Percentiles rank a stretch among this genome's conserved stretches.
Conservation (phyloP, 257 asterid genomes). For the Nicotiana otophora region DNA sequence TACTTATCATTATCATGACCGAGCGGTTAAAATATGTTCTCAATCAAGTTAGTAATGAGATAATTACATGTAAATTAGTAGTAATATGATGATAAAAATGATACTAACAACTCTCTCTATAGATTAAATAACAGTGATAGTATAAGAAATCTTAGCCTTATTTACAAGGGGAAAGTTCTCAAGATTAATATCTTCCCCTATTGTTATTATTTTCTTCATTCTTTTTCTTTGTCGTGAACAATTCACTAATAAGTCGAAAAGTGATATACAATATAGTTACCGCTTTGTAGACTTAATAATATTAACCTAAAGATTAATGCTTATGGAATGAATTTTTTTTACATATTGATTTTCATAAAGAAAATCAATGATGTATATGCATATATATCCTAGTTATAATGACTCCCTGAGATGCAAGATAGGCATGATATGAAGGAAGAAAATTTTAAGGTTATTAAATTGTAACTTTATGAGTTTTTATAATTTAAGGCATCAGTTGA, state of each 20-base stretch:
- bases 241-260: background rate
- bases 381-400: background rate
- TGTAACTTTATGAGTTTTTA: no score
- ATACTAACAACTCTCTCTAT: no score
- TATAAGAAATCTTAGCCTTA: no score
- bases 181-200: background rate
- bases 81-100: no score
- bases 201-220: background rate
- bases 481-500: background rate
- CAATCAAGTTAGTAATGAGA: no score
- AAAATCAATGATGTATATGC: background rate
- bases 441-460: no score
- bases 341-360: background rate
- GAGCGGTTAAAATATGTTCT: background rate
- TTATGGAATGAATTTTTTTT: background rate
- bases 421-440: no score
- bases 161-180: background rate
- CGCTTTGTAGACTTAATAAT: background rate
- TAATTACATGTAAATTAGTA: no score
- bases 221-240: background rate
- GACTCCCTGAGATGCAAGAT: no score
- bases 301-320: background rate
- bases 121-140: no score
- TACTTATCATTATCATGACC: no score
- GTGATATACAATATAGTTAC: background rate